These are phyloP conservation scores for Boechera retrofracta DNA, from an alignment of 345 rosid species.

Conservation along the genomic window DNA sequence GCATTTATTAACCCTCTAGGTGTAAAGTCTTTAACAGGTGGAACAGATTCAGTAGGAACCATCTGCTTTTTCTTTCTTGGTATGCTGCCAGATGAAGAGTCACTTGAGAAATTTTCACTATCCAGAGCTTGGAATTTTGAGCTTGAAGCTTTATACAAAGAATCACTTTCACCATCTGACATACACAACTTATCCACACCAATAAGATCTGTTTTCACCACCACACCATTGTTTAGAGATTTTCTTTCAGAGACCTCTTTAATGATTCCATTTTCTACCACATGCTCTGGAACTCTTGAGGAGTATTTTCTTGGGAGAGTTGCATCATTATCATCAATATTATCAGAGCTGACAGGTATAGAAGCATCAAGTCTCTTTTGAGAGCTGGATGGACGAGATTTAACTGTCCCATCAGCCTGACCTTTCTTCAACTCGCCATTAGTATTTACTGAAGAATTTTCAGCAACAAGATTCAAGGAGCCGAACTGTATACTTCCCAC, in stretches of 20 bases:
- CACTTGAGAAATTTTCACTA: slow-evolving; percentile 39
- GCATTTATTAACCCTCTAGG: slow-evolving; percentile 89
- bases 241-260: slow-evolving; percentile 36
- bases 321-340: slow-evolving; percentile 37
- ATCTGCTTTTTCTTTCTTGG: slow-evolving; percentile 44
- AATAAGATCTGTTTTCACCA: slow-evolving; percentile 42
- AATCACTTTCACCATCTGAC: slow-evolving; percentile 52
- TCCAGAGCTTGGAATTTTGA: slow-evolving; percentile 62
- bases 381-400: slow-evolving; percentile 44
- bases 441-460: slow-evolving; percentile 50
- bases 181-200: slow-evolving; percentile 44
- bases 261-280: slow-evolving; percentile 55
- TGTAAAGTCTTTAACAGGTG: slow-evolving; percentile 49
- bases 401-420: slow-evolving; percentile 45
- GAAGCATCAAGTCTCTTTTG: slow-evolving; percentile 35
- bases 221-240: slow-evolving; percentile 55
- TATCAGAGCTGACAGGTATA: slow-evolving; percentile 33
- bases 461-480: slow-evolving; percentile 50
- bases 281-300: slow-evolving; percentile 34
- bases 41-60: slow-evolving; percentile 47
- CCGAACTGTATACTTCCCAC: slow-evolving; percentile 61
- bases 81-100: slow-evolving; percentile 41
- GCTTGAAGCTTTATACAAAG: slow-evolving; percentile 46
- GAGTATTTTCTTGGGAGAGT: slow-evolving; percentile 37
- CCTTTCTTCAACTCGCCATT: slow-evolving; percentile 47